Evolutionary conservation across 2,329 filamentous ascomycete species (phyloP).

Genomic region (Taxawa tesnikishii): DNA sequence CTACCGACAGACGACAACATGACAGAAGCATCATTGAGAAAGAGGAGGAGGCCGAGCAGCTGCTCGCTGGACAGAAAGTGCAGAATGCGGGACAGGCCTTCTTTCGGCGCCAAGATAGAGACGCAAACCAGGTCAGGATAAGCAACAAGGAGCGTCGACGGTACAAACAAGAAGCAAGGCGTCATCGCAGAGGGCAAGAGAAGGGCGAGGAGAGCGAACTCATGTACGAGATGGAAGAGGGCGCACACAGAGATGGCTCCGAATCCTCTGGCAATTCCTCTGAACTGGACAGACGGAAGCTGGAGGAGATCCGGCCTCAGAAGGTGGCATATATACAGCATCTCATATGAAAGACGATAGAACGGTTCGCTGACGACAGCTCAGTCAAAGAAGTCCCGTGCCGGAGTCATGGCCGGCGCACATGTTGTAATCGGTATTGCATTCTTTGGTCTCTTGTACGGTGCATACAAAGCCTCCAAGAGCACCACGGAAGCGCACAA

Average conservation of each 20-base stretch:
- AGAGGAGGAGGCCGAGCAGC: constrained; percentile 33
- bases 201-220: constrained; percentile 59
- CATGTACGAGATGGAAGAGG: constrained; percentile 87
- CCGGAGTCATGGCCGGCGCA: constrained; percentile 26
- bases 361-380: constrained; percentile 29
- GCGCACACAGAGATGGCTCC: constrained; percentile 52
- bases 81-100: constrained; percentile 10
- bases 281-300: constrained; percentile 34
- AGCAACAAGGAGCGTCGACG: constrained; percentile 17
- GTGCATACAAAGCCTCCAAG: constrained; percentile 43
- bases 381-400: constrained; percentile 23
- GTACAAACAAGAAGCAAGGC: constrained; percentile 32
- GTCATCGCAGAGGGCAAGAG: constrained; percentile 33
- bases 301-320: constrained; percentile 46
- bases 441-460: constrained; percentile 43
- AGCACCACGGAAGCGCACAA: constrained; percentile 5
- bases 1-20: constrained; percentile 20
- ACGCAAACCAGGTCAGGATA: constrained; percentile 7
- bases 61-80: constrained; percentile 21
- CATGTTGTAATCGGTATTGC: constrained; percentile 36
- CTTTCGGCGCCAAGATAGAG: constrained; percentile 15
- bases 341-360: no score
- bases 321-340: no score
- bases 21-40: constrained; percentile 30
- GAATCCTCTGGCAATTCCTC: constrained; percentile 36